Evolutionary conservation across 176 grass and related monocot genomes (phyloP).

Genomic region (sorghum (Sorghum bicolor)): Sorghum_bicolor_NCBIv3 NC_012879.2:5454501-5455000

Average conservation of each 20-base stretch:
- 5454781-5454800: not conserved
- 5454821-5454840: not conserved
- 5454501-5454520: not conserved
- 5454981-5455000: slow-evolving; percentile 22
- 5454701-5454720: slow-evolving; percentile 77
- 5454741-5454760: slow-evolving; percentile 50
- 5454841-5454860: slow-evolving; percentile 95
- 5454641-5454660: slow-evolving; percentile 33
- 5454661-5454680: slow-evolving; percentile 92
- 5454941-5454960: not conserved
- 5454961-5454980: not conserved
- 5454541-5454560: slow-evolving; percentile 6
- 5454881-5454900: slow-evolving; percentile 93
- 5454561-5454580: not conserved
- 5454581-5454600: not conserved
- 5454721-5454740: slow-evolving; percentile 95
- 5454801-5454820: not conserved
- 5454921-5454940: not conserved
- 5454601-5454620: not conserved
- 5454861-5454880: slow-evolving; percentile 75
- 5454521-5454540: not conserved
- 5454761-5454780: not conserved
- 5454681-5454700: slow-evolving; percentile 93
- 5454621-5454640: not conserved
- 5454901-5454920: slow-evolving; percentile 36